Base-by-base conservation (phyloP, 2,329 filamentous ascomycete genomes). In the Colletotrichum destructivum region DNA sequence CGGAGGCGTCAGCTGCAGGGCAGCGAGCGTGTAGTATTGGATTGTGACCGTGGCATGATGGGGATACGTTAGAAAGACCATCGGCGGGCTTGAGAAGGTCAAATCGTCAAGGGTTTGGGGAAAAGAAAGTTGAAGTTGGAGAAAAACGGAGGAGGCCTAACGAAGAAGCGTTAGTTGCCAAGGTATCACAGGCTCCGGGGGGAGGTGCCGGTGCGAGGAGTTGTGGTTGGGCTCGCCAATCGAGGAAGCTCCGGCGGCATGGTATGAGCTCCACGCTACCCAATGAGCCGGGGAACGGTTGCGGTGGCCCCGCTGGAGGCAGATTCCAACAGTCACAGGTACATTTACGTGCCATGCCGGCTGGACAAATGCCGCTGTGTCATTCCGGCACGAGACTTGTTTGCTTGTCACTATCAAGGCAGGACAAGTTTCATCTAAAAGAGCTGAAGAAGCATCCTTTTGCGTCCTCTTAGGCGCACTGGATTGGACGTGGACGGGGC, bases 91-190 rank as follows among this genome's bases (percentile, higher is more conserved):
- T 23, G 8, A 9, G 4, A n/a, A 49, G 44, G 51, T 51, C 35
- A n/a, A 67, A 57, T 21, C 16, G 21, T 16, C 46, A 26, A 40
- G 31, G 31, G 26, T n/a, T 11, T 13, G 2, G 15, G 18, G 35
- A 71, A 64, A 72, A 72, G 69, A 69, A 72, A 72, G 21, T 26
- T 69, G 31, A 69, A 12, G 47, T 21, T 40, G 65, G 60, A 60
- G 31, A 47, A 35, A 35, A 52, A 26, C 23, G 47, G 47, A 49
- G 35, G 42, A 71, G 51, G 68, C 21, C 31, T n/a, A 62, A 23
- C 42, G 23, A 40, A 23, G 51, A 38, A 42, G 65, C 26, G 47
- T 38, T 44, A 26, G 52, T 26, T 31, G 26, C 60, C 16, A 42
- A 65, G 69, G 47, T 64, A 31, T 54, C 60, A 64, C 47, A 60